Conservation (phyloP, 2,329 filamentous ascomycete genomes). For the Mariannaea sp. region DNA sequence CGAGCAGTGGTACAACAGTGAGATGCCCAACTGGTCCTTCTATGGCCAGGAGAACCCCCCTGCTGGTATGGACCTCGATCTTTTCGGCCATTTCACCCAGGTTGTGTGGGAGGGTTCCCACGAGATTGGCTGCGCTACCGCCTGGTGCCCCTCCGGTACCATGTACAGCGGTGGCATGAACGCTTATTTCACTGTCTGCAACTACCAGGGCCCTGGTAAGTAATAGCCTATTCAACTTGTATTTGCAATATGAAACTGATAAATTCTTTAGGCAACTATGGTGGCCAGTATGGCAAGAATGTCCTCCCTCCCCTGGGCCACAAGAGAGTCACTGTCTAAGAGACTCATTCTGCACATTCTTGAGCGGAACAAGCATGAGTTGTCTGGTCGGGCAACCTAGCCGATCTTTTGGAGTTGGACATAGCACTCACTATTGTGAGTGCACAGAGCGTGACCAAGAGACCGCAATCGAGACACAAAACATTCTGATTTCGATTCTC, state of each 20-base stretch:
- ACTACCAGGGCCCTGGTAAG: conserved; percentile 76
- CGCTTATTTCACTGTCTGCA: conserved; percentile 83
- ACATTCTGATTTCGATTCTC: conserved; percentile 42
- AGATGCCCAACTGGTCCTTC: conserved; percentile 62
- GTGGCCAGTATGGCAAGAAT: conserved; percentile 55
- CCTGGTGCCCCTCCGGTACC: conserved; percentile 64
- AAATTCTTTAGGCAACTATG: conserved; percentile 55
- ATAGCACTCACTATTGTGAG: conserved; percentile 21
- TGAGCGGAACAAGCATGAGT: conserved; percentile 20
- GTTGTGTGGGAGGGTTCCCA: conserved; percentile 48
- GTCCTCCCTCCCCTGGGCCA: conserved; percentile 48
- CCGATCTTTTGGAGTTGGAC: conserved; percentile 23
- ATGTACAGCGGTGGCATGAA: conserved; percentile 54
- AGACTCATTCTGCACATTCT: conserved; percentile 1
- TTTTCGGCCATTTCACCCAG: conserved; percentile 63
- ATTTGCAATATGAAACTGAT: background rate
- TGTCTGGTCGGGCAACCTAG: conserved; percentile 12
- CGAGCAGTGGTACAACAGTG: conserved; percentile 87
- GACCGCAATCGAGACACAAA: conserved; percentile 25
- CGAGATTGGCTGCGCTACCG: conserved; percentile 64
- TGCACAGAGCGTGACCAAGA: conserved; percentile 21
- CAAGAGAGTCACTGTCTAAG: conserved; percentile 36
- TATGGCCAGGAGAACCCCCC: conserved; percentile 65
- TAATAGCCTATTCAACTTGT: conserved; percentile 9
- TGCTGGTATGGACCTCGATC: conserved; percentile 63